These are phyloP conservation scores for Acanthamoeba healyi DNA, from an alignment of 208 protist species.

Conservation along the genomic window DNA sequence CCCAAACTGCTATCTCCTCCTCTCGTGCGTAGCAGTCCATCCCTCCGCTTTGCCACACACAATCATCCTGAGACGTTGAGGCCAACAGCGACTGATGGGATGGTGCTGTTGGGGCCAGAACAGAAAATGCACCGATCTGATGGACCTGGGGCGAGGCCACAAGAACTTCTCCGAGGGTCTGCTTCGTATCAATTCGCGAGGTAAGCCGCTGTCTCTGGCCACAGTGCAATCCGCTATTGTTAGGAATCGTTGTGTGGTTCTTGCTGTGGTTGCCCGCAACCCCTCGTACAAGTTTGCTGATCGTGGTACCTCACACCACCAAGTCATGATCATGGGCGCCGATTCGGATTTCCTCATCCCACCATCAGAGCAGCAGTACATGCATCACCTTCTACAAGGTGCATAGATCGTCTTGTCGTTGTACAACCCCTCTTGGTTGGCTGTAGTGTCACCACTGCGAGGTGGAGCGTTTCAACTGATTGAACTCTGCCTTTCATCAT, in stretches of 20 bases:
- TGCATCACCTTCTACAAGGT: conserved; percentile 67
- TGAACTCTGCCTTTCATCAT: neutral
- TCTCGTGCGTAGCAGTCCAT: conserved; percentile 46
- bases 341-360: conserved; percentile 62
- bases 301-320: neutral
- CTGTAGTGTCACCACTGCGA: neutral
- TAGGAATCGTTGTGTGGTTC: too few relatives aligned
- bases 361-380: conserved; percentile 57
- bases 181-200: conserved; percentile 12
- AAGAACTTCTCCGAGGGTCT: conserved; percentile 60
- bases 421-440: too few relatives aligned
- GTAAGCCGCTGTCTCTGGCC: too few relatives aligned
- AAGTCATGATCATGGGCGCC: conserved; percentile 70
- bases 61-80: too few relatives aligned
- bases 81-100: too few relatives aligned
- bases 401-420: too few relatives aligned
- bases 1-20: conserved; percentile 66
- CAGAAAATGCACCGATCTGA: conserved; percentile 67
- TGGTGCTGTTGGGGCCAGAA: neutral
- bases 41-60: neutral
- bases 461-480: neutral
- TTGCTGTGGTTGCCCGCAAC: too few relatives aligned
- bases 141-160: conserved; percentile 66
- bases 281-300: too few relatives aligned
- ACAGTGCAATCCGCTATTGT: too few relatives aligned